Evolutionary conservation across 2,329 filamentous ascomycete genomes (phyloP), one percentile per base, ranked within the genome.

Genomic region (Trichoderma polysporum): DNA sequence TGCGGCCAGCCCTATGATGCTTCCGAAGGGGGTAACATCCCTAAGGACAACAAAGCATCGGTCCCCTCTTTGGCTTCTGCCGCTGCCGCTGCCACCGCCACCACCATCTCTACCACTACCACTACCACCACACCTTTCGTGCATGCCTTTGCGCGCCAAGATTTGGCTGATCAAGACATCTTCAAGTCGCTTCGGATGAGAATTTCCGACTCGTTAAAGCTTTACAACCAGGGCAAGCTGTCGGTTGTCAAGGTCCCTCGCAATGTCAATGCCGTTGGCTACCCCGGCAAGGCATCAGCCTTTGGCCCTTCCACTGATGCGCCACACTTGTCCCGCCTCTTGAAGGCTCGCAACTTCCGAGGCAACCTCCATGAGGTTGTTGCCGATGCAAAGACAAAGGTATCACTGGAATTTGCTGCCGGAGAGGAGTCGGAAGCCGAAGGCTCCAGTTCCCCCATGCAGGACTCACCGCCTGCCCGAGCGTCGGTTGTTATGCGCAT

Each of bases 1-100:
- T 96, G 93, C 72, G 95, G 95, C 61, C 90, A 94, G 71, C 88
- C 91, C 13, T 88, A 97, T 67, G 91, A 97, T 22, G 66, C 71
- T 2, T 72, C 76, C 33, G 56, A 60, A 19, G 47, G 47, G 56
- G 67, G 67, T 27, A 66, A 69, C 33, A 58, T 68, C 49, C 47
- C 61, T 45, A 71, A 69, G 45, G 75, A 77, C 41, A 74, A 74
- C 56, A 74, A 74, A 61, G 19, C 50, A 35, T 13, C 60, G 15
- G 66, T 67, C 33, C 39, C 66, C 35, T 57, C 72, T 29, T 69
- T 71, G 37, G 45, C 50, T 22, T 19, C 58, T 25, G 37, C 33
- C 22, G 25, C 29, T 19, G 31, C 58, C 31, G 35, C 57, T 29
- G 15, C 45, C 22, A 22, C 41, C 8, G 31, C 58, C 31, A 37